A percentile compares a stretch with the other conserved stretches of the same genome.
phyloP scores from a whole-genome alignment of 2,329 filamentous ascomycete species.

The Diaporthe amygdali region DNA sequence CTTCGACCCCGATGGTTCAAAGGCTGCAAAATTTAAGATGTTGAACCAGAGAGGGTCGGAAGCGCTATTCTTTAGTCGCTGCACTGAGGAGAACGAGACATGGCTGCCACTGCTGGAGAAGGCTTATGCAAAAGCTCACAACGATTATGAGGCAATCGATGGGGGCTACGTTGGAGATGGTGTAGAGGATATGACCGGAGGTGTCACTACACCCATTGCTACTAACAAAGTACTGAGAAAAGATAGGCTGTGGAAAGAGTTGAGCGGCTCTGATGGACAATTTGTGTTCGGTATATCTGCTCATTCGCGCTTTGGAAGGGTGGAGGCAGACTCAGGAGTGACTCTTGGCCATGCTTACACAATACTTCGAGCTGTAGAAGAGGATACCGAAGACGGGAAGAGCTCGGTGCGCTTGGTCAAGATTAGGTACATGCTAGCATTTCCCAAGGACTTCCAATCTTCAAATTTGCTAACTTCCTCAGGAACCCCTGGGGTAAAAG shows the following conservation, averaged over 20 bases:
- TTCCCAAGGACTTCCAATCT: not conserved
- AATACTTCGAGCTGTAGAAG: conserved; percentile 52
- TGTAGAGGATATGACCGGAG: conserved; percentile 57
- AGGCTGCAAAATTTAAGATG: conserved; percentile 64
- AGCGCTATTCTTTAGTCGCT: conserved; percentile 73
- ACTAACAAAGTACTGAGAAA: conserved; percentile 67
- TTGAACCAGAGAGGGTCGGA: conserved; percentile 71
- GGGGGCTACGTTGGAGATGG: conserved; percentile 66
- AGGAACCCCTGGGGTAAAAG: conserved; percentile 76
- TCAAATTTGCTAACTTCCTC: not conserved
- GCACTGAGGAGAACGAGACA: conserved; percentile 72
- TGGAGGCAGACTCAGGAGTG: conserved; percentile 45
- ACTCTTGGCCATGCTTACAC: conserved; percentile 56
- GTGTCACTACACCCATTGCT: conserved; percentile 61
- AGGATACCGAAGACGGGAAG: conserved; percentile 45
- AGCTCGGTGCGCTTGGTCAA: conserved; percentile 45
- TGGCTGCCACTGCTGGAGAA: conserved; percentile 76
- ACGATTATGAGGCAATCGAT: conserved; percentile 71
- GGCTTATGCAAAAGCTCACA: conserved; percentile 80
- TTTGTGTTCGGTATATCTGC: conserved; percentile 62
- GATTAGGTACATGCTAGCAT: conserved; percentile 41
- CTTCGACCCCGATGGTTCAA: conserved; percentile 45
- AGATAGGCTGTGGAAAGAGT: conserved; percentile 72
- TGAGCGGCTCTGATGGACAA: conserved; percentile 69
- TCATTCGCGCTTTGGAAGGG: conserved; percentile 29